Base-by-base conservation (phyloP, 163 green algal species). In the Smithsoniella earleae region DNA sequence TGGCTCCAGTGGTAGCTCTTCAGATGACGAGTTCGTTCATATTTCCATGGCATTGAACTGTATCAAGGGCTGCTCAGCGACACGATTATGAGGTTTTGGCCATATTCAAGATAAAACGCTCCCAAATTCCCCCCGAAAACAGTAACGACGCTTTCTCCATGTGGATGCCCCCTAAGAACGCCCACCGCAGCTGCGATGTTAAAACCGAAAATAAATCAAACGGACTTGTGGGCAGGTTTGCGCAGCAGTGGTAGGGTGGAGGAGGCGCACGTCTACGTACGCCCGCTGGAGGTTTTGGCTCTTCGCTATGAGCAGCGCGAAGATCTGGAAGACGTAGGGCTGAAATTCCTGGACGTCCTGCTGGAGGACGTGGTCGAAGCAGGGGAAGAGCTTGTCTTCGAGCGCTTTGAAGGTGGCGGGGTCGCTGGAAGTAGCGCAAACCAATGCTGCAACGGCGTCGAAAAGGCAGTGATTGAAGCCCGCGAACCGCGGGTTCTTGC, bases 401-500 rank as follows among this genome's bases (percentile, higher is more conserved):
- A 92, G 89, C 34, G 77, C 74, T 3, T 78, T 64, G 34, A 92
- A 52, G 73, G 84, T 81, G 13, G 65, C 66, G 8, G 76, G 34
- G 44, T 86, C 73, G 45, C 46, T 72, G 5, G 77, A 81, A 8
- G 77, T 77, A 27, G 74, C 77, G 43, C 82, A 73, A 37, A 95
- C 83, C 5, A 97, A 79, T 1, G 87, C 89, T 1, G 92, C 89
- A 1, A 96, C 81, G 2, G 81, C 77, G 80, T 99, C 94, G 76
- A 99, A 99, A 27, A 98, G 82, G 79, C 94, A 98, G 83, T 99
- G 94, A 79, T 95, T 96, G 89, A 98, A 99, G 36, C 83, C 88
- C 3, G 94, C 92, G 64, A 95, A 88, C 33, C 78, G 88, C 27
- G 94, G 94, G 82, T 99, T 99, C 72, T 91, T 86, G 81, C 86